Conservation (phyloP, 352 stramenopile genomes). For the Pythium rhizo-oryzae region DNA sequence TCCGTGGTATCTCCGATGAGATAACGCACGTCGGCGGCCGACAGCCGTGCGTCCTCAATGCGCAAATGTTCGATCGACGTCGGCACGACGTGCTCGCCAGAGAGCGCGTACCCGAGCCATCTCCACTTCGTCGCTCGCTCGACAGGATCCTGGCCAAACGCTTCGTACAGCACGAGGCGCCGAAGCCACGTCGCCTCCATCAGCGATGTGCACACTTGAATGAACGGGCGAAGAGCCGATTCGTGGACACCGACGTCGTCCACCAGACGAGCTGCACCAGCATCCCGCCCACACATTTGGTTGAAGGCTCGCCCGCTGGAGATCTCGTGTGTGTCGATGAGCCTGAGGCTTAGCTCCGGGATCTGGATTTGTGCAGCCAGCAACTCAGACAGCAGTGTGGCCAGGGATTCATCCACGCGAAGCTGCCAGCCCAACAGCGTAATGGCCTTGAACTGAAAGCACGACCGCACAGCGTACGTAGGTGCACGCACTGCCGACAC, state of each 20-base stretch:
- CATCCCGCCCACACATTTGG: neutral
- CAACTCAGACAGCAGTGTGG: neutral
- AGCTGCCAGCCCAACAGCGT: neutral
- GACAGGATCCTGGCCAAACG: neutral
- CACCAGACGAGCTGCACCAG: neutral
- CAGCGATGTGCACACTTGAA: neutral
- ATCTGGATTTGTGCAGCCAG: neutral
- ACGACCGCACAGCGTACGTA: neutral
- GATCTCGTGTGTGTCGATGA: neutral
- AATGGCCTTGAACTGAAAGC: neutral
- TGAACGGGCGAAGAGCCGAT: neutral
- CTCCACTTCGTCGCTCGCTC: neutral
- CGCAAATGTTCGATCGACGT: neutral
- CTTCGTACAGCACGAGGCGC: neutral
- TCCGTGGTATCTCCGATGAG: neutral
- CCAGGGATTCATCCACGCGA: neutral
- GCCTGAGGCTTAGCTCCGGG: neutral
- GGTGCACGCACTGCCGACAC: neutral
- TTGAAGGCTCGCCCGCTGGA: neutral
- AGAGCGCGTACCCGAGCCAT: constrained; percentile 3
- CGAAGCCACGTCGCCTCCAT: neutral
- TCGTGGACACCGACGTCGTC: neutral
- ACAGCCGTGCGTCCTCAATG: neutral
- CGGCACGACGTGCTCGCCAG: neutral
- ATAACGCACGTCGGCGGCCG: neutral